Evolutionary conservation across 306 rosid species (phyloP).

Genomic region (Pueraria montana): DNA sequence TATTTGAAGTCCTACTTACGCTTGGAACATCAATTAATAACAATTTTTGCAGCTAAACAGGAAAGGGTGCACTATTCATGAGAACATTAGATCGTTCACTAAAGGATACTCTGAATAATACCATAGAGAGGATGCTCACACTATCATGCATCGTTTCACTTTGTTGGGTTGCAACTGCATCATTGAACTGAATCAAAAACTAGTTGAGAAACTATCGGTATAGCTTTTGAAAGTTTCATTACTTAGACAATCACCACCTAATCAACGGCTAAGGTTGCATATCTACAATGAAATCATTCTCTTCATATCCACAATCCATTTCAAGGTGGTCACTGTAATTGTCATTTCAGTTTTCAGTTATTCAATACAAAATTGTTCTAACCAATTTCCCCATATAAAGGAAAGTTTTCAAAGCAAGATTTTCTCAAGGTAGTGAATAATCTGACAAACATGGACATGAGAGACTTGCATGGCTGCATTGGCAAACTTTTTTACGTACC

Average conservation of each 20-base stretch:
- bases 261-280: neutral
- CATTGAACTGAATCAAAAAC: neutral
- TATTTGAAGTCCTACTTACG: neutral
- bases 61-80: neutral
- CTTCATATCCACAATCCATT: neutral
- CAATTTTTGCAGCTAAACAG: neutral
- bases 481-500: neutral
- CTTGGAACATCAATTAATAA: neutral
- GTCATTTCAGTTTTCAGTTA: neutral
- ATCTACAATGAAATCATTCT: neutral
- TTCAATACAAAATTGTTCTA: neutral
- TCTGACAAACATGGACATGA: neutral
- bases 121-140: no score
- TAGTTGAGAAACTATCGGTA: neutral
- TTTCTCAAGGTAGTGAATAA: neutral
- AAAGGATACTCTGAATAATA: no score
- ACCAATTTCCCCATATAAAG: neutral
- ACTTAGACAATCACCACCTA: neutral
- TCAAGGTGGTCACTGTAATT: neutral
- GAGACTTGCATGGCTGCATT: neutral
- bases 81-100: no score
- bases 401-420: constrained; percentile 21
- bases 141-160: constrained; percentile 46
- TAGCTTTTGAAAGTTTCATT: neutral
- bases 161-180: constrained; percentile 84